A percentile compares a stretch with the other conserved stretches of the same genome.
phyloP scores from a whole-genome alignment of 495 filamentous ascomycete genomes.

The Daldinia vernicosa region DNA sequence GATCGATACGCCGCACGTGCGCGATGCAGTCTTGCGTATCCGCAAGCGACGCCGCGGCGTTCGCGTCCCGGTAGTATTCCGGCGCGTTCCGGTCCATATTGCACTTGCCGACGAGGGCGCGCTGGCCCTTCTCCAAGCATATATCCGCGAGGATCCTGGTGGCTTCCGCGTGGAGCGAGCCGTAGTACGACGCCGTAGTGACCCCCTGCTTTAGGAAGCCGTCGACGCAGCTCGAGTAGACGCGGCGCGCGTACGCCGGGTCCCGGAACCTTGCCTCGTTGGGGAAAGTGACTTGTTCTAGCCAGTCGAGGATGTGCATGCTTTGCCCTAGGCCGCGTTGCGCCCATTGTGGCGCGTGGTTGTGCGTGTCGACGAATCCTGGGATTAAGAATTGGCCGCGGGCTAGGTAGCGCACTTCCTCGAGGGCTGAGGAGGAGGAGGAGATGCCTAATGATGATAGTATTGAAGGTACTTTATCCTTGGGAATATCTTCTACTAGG shows the following conservation, averaged over 20 bases:
- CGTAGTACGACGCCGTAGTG: constrained; percentile 74
- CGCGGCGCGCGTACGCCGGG: constrained; percentile 58
- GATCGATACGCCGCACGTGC: constrained; percentile 55
- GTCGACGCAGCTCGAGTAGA: constrained; percentile 64
- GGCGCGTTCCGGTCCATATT: constrained; percentile 72
- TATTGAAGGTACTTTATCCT: constrained; percentile 7
- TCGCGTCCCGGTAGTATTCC: constrained; percentile 65
- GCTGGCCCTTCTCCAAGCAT: constrained; percentile 65
- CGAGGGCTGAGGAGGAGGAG: constrained; percentile 23
- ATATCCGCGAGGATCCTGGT: constrained; percentile 67
- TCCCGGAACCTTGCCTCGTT: constrained; percentile 68
- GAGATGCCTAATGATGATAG: constrained; percentile 20
- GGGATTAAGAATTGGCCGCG: constrained; percentile 66
- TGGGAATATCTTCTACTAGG: constrained; percentile 33
- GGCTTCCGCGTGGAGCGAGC: constrained; percentile 65
- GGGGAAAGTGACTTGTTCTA: constrained; percentile 68
- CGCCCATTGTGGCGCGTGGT: constrained; percentile 71
- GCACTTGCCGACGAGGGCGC: constrained; percentile 72
- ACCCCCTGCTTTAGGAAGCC: constrained; percentile 69
- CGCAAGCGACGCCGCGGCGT: constrained; percentile 56
- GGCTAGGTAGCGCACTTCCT: constrained; percentile 50
- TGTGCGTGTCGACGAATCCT: constrained; percentile 72
- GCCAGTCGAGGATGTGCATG: constrained; percentile 67
- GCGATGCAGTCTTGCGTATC: constrained; percentile 64
- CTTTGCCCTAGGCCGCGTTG: constrained; percentile 68